Base-by-base conservation (phyloP, 805 yeast genomes). In the Candida nemodendra region DNA sequence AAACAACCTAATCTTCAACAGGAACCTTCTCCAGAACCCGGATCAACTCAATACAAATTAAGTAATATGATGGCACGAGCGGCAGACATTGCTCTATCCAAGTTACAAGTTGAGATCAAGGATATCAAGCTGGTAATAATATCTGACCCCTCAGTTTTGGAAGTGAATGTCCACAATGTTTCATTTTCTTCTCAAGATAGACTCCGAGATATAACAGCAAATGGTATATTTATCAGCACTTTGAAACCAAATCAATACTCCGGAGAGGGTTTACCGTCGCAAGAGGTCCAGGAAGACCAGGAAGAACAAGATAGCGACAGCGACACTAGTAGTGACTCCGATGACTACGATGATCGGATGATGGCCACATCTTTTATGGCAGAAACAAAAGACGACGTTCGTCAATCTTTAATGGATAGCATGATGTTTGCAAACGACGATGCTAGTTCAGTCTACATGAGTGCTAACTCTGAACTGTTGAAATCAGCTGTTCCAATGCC, bases 391-490 rank as follows among this genome's bases (percentile, higher is more conserved):
- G 52, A 56, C 9, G 60, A 58, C 14, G 57, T 70, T 54, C 58
- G 44, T 12, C 39, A 41, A 9, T 59, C 62, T 2, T 53, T 80
- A 39, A 57, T 71, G 56, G 72, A 71, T 25, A 81, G 88, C 50
- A 72, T 77, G 62, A 65, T 79, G 25, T 81, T 80, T 53, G 78
- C 91, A 1, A 81, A 77, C 37, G 79, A 75, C 34, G 84, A 81
- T 39, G 83, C 86, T 1, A 71, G 78, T 32, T 79, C 89, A 3
- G 71, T 86, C 14, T 87, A 84, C 54, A 79, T 85, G 90, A 85
- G 95, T 59, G 95, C 95, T 2, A 68, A 82, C 9, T 78, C 86
- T 0, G 71, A 74, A 34, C 54, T 77, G 2, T 63, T 71, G 33
- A 48, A 48, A 22, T 28, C 55, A 18, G 25, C 30, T 13, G 24